These are phyloP conservation scores for Talaromyces rugulosus DNA, from an alignment of 2,329 filamentous ascomycete species.

Conservation along the genomic window DNA sequence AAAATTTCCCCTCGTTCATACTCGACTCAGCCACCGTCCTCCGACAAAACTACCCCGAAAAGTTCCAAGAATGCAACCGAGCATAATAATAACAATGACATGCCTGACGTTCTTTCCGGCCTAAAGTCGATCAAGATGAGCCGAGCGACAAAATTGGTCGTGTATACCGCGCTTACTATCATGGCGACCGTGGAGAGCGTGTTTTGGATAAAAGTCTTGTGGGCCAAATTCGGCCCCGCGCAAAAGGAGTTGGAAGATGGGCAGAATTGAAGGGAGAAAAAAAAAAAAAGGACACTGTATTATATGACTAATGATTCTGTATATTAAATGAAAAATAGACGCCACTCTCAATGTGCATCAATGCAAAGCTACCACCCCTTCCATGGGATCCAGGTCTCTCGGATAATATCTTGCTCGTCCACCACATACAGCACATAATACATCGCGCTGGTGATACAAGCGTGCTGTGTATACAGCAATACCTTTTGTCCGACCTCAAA, in stretches of 20 bases:
- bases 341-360: neutral
- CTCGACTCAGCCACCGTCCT: neutral
- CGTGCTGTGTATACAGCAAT: conserved; percentile 29
- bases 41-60: neutral
- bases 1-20: neutral
- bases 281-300: neutral
- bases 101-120: neutral
- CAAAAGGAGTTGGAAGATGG: neutral
- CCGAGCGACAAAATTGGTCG: neutral
- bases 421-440: conserved; percentile 35
- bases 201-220: neutral
- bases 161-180: neutral
- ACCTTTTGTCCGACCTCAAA: conserved; percentile 30
- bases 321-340: neutral
- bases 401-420: conserved; percentile 27
- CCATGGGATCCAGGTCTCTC: conserved; percentile 27
- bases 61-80: neutral
- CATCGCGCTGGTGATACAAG: conserved; percentile 36
- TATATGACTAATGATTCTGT: neutral
- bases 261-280: neutral
- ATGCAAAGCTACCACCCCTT: conserved; percentile 28
- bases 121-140: neutral
- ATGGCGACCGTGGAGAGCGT: neutral
- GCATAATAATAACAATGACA: neutral
- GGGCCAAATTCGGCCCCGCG: neutral